Percentiles rank a stretch among this genome's conserved stretches.
Conservation (phyloP, 164 flowering plant genomes). For the Euptelea pleiosperma region DNA sequence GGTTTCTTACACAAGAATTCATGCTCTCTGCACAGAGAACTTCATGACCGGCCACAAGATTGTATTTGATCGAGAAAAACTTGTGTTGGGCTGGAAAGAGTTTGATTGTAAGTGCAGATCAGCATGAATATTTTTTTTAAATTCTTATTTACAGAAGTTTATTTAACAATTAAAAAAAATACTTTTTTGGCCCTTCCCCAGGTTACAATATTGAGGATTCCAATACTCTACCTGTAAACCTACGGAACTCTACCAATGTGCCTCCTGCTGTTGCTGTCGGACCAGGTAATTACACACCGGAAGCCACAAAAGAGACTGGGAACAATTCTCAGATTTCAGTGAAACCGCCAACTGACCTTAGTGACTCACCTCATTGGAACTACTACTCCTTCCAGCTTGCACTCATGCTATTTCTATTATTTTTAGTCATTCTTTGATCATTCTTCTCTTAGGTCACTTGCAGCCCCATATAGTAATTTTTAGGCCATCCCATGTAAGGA, state of each 20-base stretch:
- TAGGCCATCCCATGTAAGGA: background rate
- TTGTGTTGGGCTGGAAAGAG: conserved; percentile 70
- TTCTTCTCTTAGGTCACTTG: background rate
- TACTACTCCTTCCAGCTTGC: background rate
- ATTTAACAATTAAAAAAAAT: too few relatives aligned
- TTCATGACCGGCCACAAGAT: conserved; percentile 84
- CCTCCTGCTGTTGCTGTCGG: conserved; percentile 34
- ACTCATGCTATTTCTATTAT: conserved; percentile 3
- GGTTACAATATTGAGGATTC: conserved; percentile 32
- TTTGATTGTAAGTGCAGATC: conserved; percentile 60
- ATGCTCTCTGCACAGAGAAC: conserved; percentile 69
- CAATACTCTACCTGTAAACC: conserved; percentile 23
- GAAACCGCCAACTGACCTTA: conserved; percentile 16
- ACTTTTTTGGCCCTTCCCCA: too few relatives aligned
- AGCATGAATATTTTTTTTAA: too few relatives aligned
- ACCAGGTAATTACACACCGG: conserved; percentile 28
- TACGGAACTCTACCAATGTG: conserved; percentile 14
- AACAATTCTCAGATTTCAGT: conserved; percentile 21
- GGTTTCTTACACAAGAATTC: too few relatives aligned
- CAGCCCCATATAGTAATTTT: too few relatives aligned
- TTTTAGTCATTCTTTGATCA: conserved; percentile 16
- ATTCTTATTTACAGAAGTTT: too few relatives aligned
- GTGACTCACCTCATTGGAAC: conserved; percentile 2
- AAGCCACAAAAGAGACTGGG: conserved; percentile 26
- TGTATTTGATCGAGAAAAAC: conserved; percentile 71